Evolutionary conservation across 2,329 filamentous ascomycete species (phyloP).

Genomic region (Fusarium denticulatum): DNA sequence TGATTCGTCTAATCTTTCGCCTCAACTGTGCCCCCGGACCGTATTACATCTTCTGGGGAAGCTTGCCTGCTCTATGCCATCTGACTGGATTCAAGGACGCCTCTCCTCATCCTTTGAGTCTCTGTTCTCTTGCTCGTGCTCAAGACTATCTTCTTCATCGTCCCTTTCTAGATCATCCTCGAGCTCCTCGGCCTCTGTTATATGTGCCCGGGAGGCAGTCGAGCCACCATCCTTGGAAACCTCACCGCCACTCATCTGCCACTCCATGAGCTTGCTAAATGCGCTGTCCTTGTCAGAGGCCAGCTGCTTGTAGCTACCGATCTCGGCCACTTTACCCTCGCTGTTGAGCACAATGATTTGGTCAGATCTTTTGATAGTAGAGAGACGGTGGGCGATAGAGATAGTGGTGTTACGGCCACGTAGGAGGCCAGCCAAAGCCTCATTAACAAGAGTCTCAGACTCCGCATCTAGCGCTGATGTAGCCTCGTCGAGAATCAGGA

Average conservation of each 20-base stretch:
- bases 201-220: conserved; percentile 50
- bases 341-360: conserved; percentile 90
- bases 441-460: conserved; percentile 95
- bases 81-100: conserved; percentile 24
- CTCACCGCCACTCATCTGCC: conserved; percentile 93
- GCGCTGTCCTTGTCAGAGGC: conserved; percentile 79
- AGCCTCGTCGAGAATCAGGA: conserved; percentile 94
- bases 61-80: conserved; percentile 1
- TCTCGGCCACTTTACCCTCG: conserved; percentile 90
- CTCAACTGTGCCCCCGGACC: conserved; percentile 5
- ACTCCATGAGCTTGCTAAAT: conserved; percentile 97
- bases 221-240: conserved; percentile 53
- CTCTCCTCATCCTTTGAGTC: conserved; percentile 31
- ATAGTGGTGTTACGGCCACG: conserved; percentile 94
- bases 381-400: conserved; percentile 94
- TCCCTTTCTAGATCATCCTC: conserved; percentile 59
- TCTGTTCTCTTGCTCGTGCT: conserved; percentile 43
- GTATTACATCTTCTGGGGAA: conserved; percentile 33
- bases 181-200: conserved; percentile 63
- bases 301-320: conserved; percentile 83
- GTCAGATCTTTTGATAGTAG: conserved; percentile 95
- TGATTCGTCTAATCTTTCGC: conserved; percentile 38
- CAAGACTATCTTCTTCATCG: conserved; percentile 48
- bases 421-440: conserved; percentile 83
- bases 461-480: conserved; percentile 96